Evolutionary conservation across 225 moss, liverwort and hornwort species (phyloP).

Genomic region (Lunularia cruciata): DNA sequence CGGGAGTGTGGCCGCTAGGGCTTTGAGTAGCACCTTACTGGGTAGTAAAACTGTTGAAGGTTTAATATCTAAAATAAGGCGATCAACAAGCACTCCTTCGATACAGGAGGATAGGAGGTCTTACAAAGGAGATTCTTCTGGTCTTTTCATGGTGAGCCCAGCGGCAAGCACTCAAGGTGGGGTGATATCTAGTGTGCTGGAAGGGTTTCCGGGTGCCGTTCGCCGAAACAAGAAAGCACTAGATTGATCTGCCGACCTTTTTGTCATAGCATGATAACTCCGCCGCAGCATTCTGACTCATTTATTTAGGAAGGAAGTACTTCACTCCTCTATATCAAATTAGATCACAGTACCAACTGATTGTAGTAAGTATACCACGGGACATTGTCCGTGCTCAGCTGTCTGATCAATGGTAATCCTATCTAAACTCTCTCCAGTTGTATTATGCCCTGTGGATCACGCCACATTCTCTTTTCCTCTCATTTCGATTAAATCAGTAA

Average conservation of each 20-base stretch:
- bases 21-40: constrained; percentile 59
- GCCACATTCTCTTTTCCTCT: constrained; percentile 27
- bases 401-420: constrained; percentile 29
- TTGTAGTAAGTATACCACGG: constrained; percentile 31
- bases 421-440: constrained; percentile 24
- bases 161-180: constrained; percentile 36
- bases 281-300: constrained; percentile 4
- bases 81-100: constrained; percentile 54
- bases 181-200: constrained; percentile 61
- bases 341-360: constrained; percentile 12
- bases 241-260: constrained; percentile 49
- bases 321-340: constrained; percentile 1
- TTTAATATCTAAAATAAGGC: constrained; percentile 77
- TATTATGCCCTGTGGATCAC: constrained; percentile 28
- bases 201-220: constrained; percentile 60
- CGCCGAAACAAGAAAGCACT: constrained; percentile 87
- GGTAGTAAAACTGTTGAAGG: constrained; percentile 75
- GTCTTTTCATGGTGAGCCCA: constrained; percentile 32
- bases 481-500: constrained; percentile 17
- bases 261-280: not conserved
- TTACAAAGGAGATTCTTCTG: constrained; percentile 45
- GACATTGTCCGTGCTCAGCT: constrained; percentile 37
- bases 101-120: constrained; percentile 59
- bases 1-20: constrained; percentile 60
- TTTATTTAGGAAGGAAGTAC: not conserved